These are phyloP conservation scores for Chrysanthemum lavandulifolium DNA, from an alignment of 129 eudicot species.

Conservation along the genomic window DNA sequence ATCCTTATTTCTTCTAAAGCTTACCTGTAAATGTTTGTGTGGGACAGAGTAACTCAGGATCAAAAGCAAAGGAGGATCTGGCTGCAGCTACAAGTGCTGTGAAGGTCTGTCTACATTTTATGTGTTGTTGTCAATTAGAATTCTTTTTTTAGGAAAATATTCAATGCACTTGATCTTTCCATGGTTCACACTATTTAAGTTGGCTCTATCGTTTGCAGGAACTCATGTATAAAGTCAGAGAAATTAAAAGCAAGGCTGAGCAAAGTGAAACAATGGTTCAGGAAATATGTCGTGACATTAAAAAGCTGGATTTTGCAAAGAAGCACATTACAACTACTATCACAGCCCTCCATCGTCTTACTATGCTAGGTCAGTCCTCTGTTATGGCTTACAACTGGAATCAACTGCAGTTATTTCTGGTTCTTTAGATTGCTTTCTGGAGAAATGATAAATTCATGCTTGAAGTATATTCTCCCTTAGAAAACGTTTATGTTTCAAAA, in stretches of 20 bases:
- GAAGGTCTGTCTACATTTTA: conserved; percentile 53
- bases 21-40: conserved; percentile 9
- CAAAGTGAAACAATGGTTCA: conserved; percentile 99
- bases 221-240: conserved; percentile 92
- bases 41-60: conserved; percentile 93
- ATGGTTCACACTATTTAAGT: conserved; percentile 2
- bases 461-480: neutral
- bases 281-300: conserved; percentile 99
- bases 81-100: conserved; percentile 98
- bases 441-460: conserved; percentile 6
- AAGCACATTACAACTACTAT: conserved; percentile 90
- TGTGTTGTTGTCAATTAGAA: conserved; percentile 19
- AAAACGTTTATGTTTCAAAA: neutral
- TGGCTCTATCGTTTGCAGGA: conserved; percentile 48
- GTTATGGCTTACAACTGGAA: neutral
- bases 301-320: conserved; percentile 96
- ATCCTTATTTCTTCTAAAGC: neutral
- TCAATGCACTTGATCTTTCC: conserved; percentile 10
- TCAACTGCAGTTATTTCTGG: conserved; percentile 3
- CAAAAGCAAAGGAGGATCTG: conserved; percentile 96
- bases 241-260: conserved; percentile 95
- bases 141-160: conserved; percentile 15
- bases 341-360: conserved; percentile 93
- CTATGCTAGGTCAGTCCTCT: conserved; percentile 76
- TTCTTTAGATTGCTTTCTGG: neutral